Percentiles rank a stretch among this genome's conserved stretches.
Conservation (phyloP, 2,329 filamentous ascomycete species). For the Ophioceras dolichostomum region DNA sequence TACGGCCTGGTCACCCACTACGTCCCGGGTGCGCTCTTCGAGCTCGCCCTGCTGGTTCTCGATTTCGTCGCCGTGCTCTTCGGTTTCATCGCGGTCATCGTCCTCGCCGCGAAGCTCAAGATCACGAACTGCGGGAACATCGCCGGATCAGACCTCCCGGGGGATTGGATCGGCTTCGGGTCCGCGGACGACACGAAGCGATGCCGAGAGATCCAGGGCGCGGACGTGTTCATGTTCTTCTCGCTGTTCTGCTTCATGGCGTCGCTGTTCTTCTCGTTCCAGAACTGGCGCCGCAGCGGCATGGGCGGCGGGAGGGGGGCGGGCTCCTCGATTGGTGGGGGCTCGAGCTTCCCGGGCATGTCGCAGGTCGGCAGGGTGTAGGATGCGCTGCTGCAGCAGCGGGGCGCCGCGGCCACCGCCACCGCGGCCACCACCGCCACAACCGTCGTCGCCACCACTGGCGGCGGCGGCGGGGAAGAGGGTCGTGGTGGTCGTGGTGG, state of each 20-base stretch:
- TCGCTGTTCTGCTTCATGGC: conserved; percentile 51
- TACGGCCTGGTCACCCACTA: conserved; percentile 47
- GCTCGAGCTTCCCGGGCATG: conserved; percentile 37
- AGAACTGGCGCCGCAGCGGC: conserved; percentile 36
- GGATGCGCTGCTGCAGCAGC: too few relatives aligned
- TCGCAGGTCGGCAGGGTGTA: conserved; percentile 38
- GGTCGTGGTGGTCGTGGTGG: too few relatives aligned
- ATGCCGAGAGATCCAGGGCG: conserved; percentile 65
- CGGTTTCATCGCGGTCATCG: conserved; percentile 58
- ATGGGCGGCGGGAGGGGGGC: too few relatives aligned
- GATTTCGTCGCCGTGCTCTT: conserved; percentile 53
- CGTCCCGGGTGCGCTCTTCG: conserved; percentile 33
- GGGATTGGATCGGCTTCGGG: conserved; percentile 50
- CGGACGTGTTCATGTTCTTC: conserved; percentile 69
- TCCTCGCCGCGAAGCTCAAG: conserved; percentile 56
- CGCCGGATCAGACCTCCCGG: conserved; percentile 16
- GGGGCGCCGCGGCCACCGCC: too few relatives aligned
- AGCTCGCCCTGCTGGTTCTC: conserved; percentile 36
- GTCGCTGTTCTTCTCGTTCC: conserved; percentile 41
- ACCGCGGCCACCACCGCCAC: too few relatives aligned
- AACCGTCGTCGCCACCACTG: too few relatives aligned
- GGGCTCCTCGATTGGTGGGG: conserved; percentile 31
- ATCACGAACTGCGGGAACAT: conserved; percentile 54
- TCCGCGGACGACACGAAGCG: conserved; percentile 46
- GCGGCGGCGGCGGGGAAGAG: too few relatives aligned